A percentile compares a stretch with the other conserved stretches of the same genome.
phyloP scores from a whole-genome alignment of 2,329 filamentous ascomycete species.

The Mycocentrospora acerina region DNA sequence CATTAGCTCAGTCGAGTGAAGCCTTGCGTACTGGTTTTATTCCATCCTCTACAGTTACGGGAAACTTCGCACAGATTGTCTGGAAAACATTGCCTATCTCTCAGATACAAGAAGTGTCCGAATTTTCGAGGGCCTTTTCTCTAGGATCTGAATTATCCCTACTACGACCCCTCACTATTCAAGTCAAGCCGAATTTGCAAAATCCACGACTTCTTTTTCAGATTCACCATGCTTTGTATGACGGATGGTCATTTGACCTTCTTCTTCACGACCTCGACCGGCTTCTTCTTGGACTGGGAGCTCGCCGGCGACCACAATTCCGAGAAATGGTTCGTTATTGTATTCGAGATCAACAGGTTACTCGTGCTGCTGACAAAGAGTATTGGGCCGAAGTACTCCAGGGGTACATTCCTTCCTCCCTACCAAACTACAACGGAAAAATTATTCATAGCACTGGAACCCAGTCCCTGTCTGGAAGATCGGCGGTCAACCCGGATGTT shows the following conservation, averaged over 20 bases:
- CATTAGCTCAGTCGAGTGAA: conserved; percentile 53
- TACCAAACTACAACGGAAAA: conserved; percentile 61
- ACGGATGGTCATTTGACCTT: conserved; percentile 89
- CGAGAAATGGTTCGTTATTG: conserved; percentile 55
- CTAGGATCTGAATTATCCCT: conserved; percentile 43
- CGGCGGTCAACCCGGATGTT: conserved; percentile 12
- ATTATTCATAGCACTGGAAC: conserved; percentile 8
- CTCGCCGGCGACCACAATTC: conserved; percentile 59
- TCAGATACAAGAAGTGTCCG: conserved; percentile 49
- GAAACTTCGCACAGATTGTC: conserved; percentile 62
- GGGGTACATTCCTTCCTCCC: conserved; percentile 54
- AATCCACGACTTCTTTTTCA: conserved; percentile 47
- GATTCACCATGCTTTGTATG: conserved; percentile 83
- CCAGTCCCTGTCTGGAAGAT: conserved; percentile 20
- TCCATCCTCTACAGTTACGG: conserved; percentile 42
- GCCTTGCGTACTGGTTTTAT: conserved; percentile 75
- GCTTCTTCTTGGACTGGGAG: conserved; percentile 46
- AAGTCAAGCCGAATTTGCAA: conserved; percentile 46
- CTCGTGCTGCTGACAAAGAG: conserved; percentile 23
- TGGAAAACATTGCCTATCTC: conserved; percentile 55
- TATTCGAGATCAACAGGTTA: conserved; percentile 4
- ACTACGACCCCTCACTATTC: conserved; percentile 64
- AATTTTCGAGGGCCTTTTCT: conserved; percentile 44
- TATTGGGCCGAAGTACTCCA: conserved; percentile 73
- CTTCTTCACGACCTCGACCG: conserved; percentile 66